phyloP scores from a whole-genome alignment of 176 grass and related monocot species.

The Carex pumila region DNA sequence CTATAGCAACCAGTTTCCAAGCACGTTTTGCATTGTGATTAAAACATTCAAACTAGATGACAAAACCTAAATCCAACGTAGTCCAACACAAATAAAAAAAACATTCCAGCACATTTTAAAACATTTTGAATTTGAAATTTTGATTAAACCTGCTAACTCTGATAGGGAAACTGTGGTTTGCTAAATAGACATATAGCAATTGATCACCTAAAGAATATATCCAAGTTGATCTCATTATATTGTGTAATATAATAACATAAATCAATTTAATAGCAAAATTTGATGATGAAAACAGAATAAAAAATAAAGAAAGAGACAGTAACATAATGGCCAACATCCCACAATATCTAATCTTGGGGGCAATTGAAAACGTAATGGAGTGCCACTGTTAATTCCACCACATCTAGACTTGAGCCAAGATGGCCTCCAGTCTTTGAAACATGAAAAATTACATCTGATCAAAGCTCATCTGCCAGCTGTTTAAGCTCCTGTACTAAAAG shows the following conservation, averaged over 20 bases:
- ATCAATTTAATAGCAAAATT: not conserved
- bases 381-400: constrained; percentile 88
- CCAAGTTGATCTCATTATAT: not conserved
- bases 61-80: too few relatives aligned
- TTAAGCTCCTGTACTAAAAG: constrained; percentile 55
- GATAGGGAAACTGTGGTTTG: too few relatives aligned
- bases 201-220: not conserved
- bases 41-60: too few relatives aligned
- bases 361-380: constrained; percentile 93
- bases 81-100: too few relatives aligned
- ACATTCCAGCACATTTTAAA: too few relatives aligned
- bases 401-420: constrained; percentile 89
- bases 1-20: too few relatives aligned
- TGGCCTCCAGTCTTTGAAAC: constrained; percentile 94
- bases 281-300: not conserved
- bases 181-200: not conserved
- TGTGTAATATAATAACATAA: not conserved
- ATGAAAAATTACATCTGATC: constrained; percentile 94
- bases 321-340: constrained; percentile 99
- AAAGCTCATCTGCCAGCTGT: constrained; percentile 84
- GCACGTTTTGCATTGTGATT: too few relatives aligned
- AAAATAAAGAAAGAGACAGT: not conserved
- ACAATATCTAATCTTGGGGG: constrained; percentile 78
- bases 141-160: too few relatives aligned
- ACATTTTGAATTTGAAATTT: too few relatives aligned